Evolutionary conservation across 2,329 filamentous ascomycete species (phyloP), one percentile per base, ranked within the genome.

Genomic region (Aureobasidium mangrovei): DNA sequence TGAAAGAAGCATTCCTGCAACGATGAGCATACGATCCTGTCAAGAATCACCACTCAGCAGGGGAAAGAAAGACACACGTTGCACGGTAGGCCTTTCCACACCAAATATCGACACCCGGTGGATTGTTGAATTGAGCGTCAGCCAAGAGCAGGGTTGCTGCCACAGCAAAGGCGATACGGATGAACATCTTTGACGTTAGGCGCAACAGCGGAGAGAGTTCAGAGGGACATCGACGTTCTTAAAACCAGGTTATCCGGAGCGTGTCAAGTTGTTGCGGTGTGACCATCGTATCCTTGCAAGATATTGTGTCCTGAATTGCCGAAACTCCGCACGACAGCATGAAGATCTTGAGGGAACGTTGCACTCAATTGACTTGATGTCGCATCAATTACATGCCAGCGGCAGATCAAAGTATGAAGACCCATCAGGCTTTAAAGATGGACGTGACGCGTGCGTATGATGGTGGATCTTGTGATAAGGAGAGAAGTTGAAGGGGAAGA

Each of bases 51-150:
- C 7, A 4, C 29, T 3, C 18, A 5, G 2, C 7, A 8, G 24
- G 29, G 8, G 7, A 6, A 9, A 6, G 5, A 39, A 48, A 9
- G n/a, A 7, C 57, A 40, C 27, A 54, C 56, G 49, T 55, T 3
- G 56, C 54, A 42, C 57, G 27, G 60, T 76, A 77, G 6, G 72
- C 72, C 57, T 77, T 77, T 7, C 74, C 74, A 59, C 74, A 74
- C 72, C 72, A 74, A n/a, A 72, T 72, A 53, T 74, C 70, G 12
- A 74, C 72, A 4, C 71, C 70, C 42, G 68, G 48, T 35, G 57
- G 57, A 41, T 59, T 60, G 52, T 60, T 60, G 46, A 60, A 60
- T 29, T 48, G 45, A n/a, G 33, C 45, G 10, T 48, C 27, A 12
- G 33, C 35, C 26, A 39, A 39, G n/a, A 27, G 12, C 27, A 48